Conservation (phyloP, 108 stramenopile genomes). For the Schizochytrium sp. region DNA sequence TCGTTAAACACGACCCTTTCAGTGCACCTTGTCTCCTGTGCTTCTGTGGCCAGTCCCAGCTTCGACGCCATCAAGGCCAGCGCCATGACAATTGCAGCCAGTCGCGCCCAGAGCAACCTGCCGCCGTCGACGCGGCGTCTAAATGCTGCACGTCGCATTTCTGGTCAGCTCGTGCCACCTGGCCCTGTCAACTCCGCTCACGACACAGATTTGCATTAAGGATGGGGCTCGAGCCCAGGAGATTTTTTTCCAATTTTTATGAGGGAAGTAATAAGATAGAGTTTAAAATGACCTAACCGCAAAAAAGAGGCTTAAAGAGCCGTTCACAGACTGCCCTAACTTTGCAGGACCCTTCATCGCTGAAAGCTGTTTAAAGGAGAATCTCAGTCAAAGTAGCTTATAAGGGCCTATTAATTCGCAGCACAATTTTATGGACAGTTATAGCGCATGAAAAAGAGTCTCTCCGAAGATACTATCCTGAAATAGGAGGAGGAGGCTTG, state of each 20-base stretch:
- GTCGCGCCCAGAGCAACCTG: not conserved
- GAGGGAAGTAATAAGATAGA: not conserved
- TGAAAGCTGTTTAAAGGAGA: too few relatives aligned
- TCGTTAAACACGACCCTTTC: conserved; percentile 9
- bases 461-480: too few relatives aligned
- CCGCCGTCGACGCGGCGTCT: too few relatives aligned
- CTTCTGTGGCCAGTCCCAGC: not conserved
- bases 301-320: conserved; percentile 20
- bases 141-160: too few relatives aligned
- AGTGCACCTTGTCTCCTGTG: not conserved
- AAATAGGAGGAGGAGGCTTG: too few relatives aligned
- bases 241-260: not conserved
- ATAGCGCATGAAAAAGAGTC: too few relatives aligned
- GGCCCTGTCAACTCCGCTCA: not conserved
- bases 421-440: too few relatives aligned
- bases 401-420: too few relatives aligned
- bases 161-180: not conserved
- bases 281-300: not conserved
- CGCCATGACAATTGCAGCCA: not conserved
- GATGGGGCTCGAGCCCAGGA: not conserved
- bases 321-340: not conserved
- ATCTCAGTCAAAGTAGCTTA: too few relatives aligned
- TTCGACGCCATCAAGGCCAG: not conserved
- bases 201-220: not conserved
- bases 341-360: too few relatives aligned